phyloP scores from a whole-genome alignment of 768 basidiomycete species.

The Pleurotus eryngii region DNA sequence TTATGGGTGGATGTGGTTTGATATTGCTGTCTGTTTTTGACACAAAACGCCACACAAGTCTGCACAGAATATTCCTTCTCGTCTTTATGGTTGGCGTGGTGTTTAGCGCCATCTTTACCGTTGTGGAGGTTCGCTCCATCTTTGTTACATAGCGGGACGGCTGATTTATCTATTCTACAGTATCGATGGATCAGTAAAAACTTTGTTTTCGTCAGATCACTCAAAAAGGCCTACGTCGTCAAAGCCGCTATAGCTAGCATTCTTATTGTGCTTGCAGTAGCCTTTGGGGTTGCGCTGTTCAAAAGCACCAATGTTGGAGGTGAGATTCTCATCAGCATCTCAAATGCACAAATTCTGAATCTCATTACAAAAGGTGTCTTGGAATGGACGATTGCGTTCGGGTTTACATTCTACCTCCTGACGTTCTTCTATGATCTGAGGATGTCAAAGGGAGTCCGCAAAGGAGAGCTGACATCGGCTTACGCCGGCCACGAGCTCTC shows the following conservation, averaged over 20 bases:
- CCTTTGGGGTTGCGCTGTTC: slow-evolving; percentile 54
- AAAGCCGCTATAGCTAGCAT: slow-evolving; percentile 59
- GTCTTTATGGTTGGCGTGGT: slow-evolving; percentile 73
- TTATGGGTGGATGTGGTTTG: slow-evolving; percentile 63
- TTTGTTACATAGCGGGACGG: background rate
- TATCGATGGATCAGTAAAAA: slow-evolving; percentile 65
- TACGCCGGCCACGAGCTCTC: background rate
- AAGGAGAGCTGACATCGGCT: slow-evolving; percentile 35
- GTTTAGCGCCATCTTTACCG: slow-evolving; percentile 70
- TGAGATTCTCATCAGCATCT: slow-evolving; percentile 17
- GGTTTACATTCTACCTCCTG: slow-evolving; percentile 70
- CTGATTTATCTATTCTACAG: slow-evolving; percentile 26
- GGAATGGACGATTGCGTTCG: slow-evolving; percentile 73
- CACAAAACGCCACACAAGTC: slow-evolving; percentile 45
- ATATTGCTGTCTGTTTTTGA: slow-evolving; percentile 73
- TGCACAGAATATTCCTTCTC: slow-evolving; percentile 62
- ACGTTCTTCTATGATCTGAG: slow-evolving; percentile 74
- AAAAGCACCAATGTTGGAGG: slow-evolving; percentile 46
- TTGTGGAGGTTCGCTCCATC: slow-evolving; percentile 51
- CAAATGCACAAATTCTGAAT: background rate
- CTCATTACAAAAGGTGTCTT: slow-evolving; percentile 44
- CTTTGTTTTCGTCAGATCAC: slow-evolving; percentile 37
- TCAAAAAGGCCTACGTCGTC: slow-evolving; percentile 52
- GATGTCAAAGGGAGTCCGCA: slow-evolving; percentile 49
- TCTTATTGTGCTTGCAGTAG: slow-evolving; percentile 61